Conservation (phyloP, 164 flowering plant genomes). For the Nymphaea thermarum region DNA sequence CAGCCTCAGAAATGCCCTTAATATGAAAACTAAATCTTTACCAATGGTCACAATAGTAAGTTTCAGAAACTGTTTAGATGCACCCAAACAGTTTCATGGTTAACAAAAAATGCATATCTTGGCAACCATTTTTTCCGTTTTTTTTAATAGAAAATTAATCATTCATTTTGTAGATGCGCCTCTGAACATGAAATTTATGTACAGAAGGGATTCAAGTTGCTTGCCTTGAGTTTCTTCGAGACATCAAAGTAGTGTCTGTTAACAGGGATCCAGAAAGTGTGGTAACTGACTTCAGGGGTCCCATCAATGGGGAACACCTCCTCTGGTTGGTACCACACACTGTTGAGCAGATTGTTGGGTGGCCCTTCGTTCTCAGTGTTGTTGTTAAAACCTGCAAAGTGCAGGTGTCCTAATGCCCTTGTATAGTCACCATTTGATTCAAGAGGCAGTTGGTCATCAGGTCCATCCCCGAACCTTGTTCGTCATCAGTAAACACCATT, state of each 20-base stretch:
- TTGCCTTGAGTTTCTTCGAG: slow-evolving; percentile 17
- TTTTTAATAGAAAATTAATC: too few relatives aligned
- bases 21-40: too few relatives aligned
- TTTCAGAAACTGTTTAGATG: too few relatives aligned
- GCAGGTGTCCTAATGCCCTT: slow-evolving; percentile 38
- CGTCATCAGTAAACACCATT: neutral
- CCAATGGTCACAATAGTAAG: too few relatives aligned
- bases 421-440: slow-evolving; percentile 60
- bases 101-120: too few relatives aligned
- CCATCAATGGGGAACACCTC: slow-evolving; percentile 53
- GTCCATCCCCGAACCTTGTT: slow-evolving; percentile 56
- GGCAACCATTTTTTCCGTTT: too few relatives aligned
- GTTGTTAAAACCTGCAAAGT: slow-evolving; percentile 26
- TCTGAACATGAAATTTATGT: too few relatives aligned
- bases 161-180: too few relatives aligned
- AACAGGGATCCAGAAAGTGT: slow-evolving; percentile 64
- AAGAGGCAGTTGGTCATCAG: slow-evolving; percentile 34
- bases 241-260: slow-evolving; percentile 9
- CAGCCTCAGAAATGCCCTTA: too few relatives aligned
- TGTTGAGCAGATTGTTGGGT: slow-evolving; percentile 40
- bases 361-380: neutral
- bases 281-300: slow-evolving; percentile 49
- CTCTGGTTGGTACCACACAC: slow-evolving; percentile 72
- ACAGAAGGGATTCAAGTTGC: neutral
- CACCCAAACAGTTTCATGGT: too few relatives aligned